Base-by-base conservation (phyloP, 2,329 filamentous ascomycete species). In the Fonsecaea nubica region DNA sequence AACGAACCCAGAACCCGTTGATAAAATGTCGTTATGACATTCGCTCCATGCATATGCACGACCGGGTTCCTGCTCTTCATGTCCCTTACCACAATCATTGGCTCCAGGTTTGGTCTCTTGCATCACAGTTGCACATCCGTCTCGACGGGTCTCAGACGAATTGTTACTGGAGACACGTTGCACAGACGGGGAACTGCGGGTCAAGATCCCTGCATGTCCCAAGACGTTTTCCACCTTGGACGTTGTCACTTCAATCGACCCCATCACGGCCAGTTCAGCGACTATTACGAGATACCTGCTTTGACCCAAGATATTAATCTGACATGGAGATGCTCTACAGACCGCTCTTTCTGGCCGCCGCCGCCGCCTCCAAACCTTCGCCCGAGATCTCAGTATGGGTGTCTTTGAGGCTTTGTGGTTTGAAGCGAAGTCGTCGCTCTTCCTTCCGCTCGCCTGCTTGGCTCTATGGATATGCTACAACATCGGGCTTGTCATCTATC, bases 141-240 rank as follows among this genome's bases (percentile, higher is more conserved):
- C 21, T 50, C 45, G 25, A 25, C 21, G 45, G 21, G 45, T 50
- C 5, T 30, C 10, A 4, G 18, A 30, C 21, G 18, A 50, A 50
- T 50, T 30, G 45, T 15, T 50, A 89, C 21, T 55, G 53, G 53
- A 55, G 53, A 55, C 53, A 55, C 53, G 53, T 55, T 55, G 53
- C 53, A 55, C 53, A 18, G 32, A 33, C 53, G 53, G 35, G 21
- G 2, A 55, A 55, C 30, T 50, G 21, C 15, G 53, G 35, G 15
- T 32, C 53, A 55, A 36, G 15, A 55, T 55, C 18, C 53, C 35
- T 10, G 32, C 8, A 35, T 36, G 13, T 55, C 53, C 7, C 7
- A 36, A 55, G 4, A n/a, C 25, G 5, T 55, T 18, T 32, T 55
- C 30, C 53, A 55, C 30, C 32, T n/a, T 50, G 7, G 21, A 30